Conservation (phyloP, 306 rosid genomes). For the Begonia peltatifolia region DNA sequence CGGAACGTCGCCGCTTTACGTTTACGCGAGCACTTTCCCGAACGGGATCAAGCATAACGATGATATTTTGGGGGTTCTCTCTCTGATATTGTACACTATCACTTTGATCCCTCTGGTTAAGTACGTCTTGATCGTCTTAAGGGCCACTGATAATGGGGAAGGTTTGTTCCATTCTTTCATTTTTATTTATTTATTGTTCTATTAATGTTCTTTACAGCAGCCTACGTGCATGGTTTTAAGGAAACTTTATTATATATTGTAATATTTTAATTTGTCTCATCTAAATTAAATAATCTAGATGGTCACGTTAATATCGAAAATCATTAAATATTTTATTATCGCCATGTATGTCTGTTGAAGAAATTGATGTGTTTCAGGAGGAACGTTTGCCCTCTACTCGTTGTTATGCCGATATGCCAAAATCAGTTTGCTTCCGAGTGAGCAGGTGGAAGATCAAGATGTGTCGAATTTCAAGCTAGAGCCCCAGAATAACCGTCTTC, state of each 20-base stretch:
- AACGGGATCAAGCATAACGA: conserved; percentile 33
- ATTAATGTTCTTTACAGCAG: too few species aligned
- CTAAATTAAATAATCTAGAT: too few species aligned
- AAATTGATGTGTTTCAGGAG: conserved; percentile 2
- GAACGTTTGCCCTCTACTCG: conserved; percentile 21
- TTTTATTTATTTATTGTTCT: too few species aligned
- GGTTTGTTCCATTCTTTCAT: conserved; percentile 26
- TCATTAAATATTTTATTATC: neutral
- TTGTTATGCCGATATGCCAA: conserved; percentile 22
- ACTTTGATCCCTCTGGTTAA: conserved; percentile 49
- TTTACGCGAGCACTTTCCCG: conserved; percentile 14
- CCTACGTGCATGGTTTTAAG: too few species aligned
- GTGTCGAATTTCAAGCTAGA: conserved; percentile 21
- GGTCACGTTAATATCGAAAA: too few species aligned
- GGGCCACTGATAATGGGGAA: conserved; percentile 51
- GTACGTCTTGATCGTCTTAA: conserved; percentile 44
- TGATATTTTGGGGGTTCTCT: conserved; percentile 54
- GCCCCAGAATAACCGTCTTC: conserved; percentile 7
- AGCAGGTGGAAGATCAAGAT: conserved; percentile 20
- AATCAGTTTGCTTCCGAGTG: conserved; percentile 21
- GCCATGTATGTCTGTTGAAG: neutral
- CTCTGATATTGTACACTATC: conserved; percentile 44
- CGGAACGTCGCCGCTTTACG: conserved; percentile 31
- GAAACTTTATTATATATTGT: too few species aligned
- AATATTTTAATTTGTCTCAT: too few species aligned